phyloP scores from a whole-genome alignment of 768 basidiomycete species.

The Pholiota molesta region DNA sequence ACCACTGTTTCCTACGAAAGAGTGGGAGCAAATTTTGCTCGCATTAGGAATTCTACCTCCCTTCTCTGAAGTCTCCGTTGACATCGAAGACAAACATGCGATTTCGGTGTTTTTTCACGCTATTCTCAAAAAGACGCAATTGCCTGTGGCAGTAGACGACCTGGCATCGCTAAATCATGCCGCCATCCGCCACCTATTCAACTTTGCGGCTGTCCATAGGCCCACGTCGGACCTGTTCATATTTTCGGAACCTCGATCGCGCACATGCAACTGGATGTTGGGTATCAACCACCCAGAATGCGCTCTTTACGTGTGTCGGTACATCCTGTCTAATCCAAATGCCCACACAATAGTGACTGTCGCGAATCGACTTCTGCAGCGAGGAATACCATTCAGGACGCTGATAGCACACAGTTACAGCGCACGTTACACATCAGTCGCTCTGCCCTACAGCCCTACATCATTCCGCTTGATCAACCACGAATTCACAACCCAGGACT shows the following conservation, averaged over 20 bases:
- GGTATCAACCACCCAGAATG: background rate
- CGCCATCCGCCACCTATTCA: background rate
- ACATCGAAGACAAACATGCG: too few relatives aligned
- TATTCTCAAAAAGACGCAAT: background rate
- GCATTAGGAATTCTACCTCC: too few relatives aligned
- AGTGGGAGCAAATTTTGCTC: too few relatives aligned
- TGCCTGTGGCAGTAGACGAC: background rate
- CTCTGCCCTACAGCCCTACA: background rate
- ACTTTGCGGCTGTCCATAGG: background rate
- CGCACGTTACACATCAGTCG: background rate
- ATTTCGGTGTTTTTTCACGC: background rate
- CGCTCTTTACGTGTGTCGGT: background rate
- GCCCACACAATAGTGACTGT: slow-evolving; percentile 4
- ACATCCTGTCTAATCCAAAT: background rate
- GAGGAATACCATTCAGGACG: slow-evolving; percentile 8
- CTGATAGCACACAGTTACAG: background rate
- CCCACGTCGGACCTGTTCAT: background rate
- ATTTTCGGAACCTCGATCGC: background rate
- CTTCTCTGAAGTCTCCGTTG: too few relatives aligned
- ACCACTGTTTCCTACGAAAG: too few relatives aligned
- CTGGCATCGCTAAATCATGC: background rate
- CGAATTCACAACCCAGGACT: background rate
- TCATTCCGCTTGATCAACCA: background rate
- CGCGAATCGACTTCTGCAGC: background rate
- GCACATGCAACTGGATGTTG: background rate